Base-by-base conservation (phyloP, 805 yeast genomes). In the Saccharomycopsis fodiens region DNA sequence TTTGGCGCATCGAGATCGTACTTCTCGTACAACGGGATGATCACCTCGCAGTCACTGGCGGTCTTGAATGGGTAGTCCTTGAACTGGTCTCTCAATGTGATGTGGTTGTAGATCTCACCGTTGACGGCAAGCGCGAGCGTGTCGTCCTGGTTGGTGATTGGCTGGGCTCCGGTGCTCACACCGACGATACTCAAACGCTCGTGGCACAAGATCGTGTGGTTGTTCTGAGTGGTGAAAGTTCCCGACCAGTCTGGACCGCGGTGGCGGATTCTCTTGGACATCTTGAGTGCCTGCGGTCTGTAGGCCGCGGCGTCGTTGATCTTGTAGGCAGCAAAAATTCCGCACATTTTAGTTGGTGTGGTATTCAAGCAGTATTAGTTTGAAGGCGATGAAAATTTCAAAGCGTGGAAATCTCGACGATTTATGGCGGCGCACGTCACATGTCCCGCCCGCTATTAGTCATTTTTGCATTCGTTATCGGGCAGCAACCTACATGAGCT, bases 241-340 rank as follows among this genome's bases (percentile, higher is more conserved):
- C 98, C 98, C 32, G 88, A 76, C 99, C 99, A 93, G 69, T 93
- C 99, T 56, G 99, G 99, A 60, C 99, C 99, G 69, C 99, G 82
- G 69, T 93, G 99, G 71, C 99, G 82, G 64, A 91, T 83, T 68
- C 89, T 78, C 67, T 87, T 91, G 52, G 97, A 76, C 63, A 86
- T 74, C 64, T 86, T 94, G 52, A 93, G 73, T 38, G 97, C 97
- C 62, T 81, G 81, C 52, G 81, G 76, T 68, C 89, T 91, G 75
- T 85, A 93, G 45, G 72, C 68, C 57, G 82, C 81, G 50, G 85
- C 82, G 54, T 87, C 84, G 36, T 80, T 82, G 61, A 85, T 91
- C 66, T 73, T 80, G 68, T 75, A 86, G 41, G 94, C 88, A 52
- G 97, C 97, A 62, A 86, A 93, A 60, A 93, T 93, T 70, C 98